Evolutionary conservation across 1,284 basidiomycete species (phyloP), one percentile per base, ranked within the genome.

Genomic region (Malassezia sympodialis): DNA sequence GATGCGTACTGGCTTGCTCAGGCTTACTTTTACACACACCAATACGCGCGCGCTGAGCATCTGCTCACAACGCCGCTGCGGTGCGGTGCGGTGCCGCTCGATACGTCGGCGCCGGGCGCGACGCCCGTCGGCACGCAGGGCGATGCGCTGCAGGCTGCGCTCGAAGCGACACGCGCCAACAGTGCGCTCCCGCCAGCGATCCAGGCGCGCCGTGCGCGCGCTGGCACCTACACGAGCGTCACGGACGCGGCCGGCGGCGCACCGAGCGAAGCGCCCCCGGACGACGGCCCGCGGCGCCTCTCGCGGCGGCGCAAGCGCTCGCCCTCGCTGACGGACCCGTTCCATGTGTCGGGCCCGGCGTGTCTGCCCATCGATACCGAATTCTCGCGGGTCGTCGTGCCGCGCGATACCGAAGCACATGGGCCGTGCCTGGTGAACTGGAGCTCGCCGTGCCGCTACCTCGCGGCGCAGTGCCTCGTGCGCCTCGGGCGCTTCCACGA

Each of bases 1-100:
- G 94, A 99, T 76, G 94, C 90, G 8, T 98, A 96, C 76, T 96
- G 93, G 90, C 83, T 99, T 15, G 93, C 94, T 0, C 93, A 98
- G 75, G 88, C 88, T 0, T 90, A 90, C 77, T 99, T 96, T 75
- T 84, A 90, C 77, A 90, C 87, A 4, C 86, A 91, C 63, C 88
- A 96, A 63, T 98, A 93, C 75, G 85, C 88, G 7, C 86, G 90
- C 35, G 91, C 94, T 1, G 90, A 96, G 75, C 82, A 87, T 45
- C 80, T 99, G 17, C 81, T 99, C 40, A 89, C 85, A 0, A 82
- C 87, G 26, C 87, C 89, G 0, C 87, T 90, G 71, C 62, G 62
- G 2, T 60, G 49, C 12, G 65, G 59, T n/a, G 55, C 62, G 0
- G 47, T 53, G 8, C 60, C 34, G 59, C 53, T 14, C 57, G 57